A percentile compares a stretch with the other conserved stretches of the same genome.
Conservation (phyloP, 257 asterid species). For the Nicotiana otophora region DNA sequence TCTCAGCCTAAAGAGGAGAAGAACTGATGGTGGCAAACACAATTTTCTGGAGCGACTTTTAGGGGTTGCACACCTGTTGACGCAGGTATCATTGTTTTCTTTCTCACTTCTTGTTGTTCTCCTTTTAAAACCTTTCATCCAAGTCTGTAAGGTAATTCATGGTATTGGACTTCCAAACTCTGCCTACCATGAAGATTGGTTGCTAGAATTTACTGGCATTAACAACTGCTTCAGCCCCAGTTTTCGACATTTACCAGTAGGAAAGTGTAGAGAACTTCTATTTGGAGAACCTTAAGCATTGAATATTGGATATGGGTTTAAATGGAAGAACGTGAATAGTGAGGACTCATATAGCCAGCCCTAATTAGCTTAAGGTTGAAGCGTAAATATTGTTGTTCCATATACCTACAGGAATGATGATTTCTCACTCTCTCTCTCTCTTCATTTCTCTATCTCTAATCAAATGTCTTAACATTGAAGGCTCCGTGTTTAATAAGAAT, state of each 20-base stretch:
- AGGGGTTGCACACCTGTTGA: conserved; percentile 67
- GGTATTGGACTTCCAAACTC: not conserved
- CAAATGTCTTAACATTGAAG: not conserved
- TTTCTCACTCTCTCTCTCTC: not conserved
- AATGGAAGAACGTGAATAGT: not conserved
- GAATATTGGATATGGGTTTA: not conserved
- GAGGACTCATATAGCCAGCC: not conserved
- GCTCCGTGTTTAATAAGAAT: not conserved
- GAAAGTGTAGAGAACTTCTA: not conserved
- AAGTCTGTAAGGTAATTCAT: not conserved
- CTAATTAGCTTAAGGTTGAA: not conserved
- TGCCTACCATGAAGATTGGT: not conserved
- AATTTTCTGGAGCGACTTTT: conserved; percentile 78
- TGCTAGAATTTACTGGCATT: not conserved
- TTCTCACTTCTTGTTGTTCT: not conserved
- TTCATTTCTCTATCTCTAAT: not conserved
- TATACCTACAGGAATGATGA: not conserved
- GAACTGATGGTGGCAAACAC: conserved; percentile 40
- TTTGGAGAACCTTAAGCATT: not conserved
- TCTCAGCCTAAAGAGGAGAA: conserved; percentile 76
- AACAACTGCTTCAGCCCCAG: not conserved
- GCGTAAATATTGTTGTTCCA: not conserved
- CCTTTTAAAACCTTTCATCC: not conserved
- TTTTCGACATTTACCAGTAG: not conserved
- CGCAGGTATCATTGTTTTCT: conserved; percentile 37